Base-by-base conservation (phyloP, 2,329 filamentous ascomycete species). In the Fusarium brevicatenulatum region DNA sequence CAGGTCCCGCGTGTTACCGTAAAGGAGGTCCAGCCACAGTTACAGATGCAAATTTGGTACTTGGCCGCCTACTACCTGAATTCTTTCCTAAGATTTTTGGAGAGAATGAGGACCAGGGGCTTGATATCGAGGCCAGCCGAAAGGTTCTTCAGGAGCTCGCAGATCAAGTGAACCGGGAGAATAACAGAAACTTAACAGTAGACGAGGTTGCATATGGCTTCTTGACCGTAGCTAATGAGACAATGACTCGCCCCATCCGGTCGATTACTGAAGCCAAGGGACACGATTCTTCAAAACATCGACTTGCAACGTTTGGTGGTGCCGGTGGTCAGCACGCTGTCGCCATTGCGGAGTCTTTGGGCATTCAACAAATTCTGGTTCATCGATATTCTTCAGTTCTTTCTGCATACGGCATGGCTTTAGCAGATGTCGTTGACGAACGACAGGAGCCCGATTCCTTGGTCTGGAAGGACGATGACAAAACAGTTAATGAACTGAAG, bases 51-150 rank as follows among this genome's bases (percentile, higher is more conserved):
- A 97, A 97, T 75, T 82, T 97, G 10, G 94, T 94, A 76, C 89
- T 97, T 0, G 95, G 95, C 1, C 89, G 95, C 43, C 85, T 98
- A 8, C 83, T 97, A 4, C 95, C 95, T 0, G 93, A 97, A 70
- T 97, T 96, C 85, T 98, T 98, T 78, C 95, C 95, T 1, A 95
- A 95, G 80, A 98, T 98, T 66, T 98, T 98, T 76, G 95, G 95
- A 50, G 92, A 94, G 80, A 92, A 95, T 49, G 95, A 98, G 79
- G 87, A 97, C 64, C 89, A 96, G 80, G 91, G 91, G 0, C 83
- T 98, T 3, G 95, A 97, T 78, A 85, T 89, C 3, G 88, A 92
- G 63, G 92, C 93, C 2, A 97, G 93, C 76, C 88, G 90, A 79
- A 91, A 89, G 76, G 87, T 93, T 2, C 93, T 98, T 68, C 87